Evolutionary conservation across 495 filamentous ascomycete genomes (phyloP).

Genomic region (Oidiodendron maius): DNA sequence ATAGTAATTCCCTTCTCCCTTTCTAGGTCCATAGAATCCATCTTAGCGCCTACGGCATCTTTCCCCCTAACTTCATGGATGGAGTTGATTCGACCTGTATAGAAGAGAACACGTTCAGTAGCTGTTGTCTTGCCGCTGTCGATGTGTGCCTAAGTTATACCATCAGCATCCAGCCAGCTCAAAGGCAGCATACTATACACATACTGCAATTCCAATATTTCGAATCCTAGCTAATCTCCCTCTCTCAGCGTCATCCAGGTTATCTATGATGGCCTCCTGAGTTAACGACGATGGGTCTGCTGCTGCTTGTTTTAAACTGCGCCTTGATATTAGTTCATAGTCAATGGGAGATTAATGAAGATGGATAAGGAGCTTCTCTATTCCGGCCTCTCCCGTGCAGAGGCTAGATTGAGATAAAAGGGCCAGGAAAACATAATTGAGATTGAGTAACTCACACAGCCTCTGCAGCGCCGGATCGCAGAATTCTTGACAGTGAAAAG

Average conservation of each 20-base stretch:
- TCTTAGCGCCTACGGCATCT: slow-evolving; percentile 95
- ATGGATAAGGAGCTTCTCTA: neutral
- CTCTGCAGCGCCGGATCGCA: slow-evolving; percentile 31
- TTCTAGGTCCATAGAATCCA: slow-evolving; percentile 99
- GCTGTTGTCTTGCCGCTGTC: slow-evolving; percentile 98
- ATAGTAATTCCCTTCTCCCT: slow-evolving; percentile 98
- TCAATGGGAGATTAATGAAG: neutral
- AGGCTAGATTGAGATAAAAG: neutral
- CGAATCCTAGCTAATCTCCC: slow-evolving; percentile 71
- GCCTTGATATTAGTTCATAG: neutral
- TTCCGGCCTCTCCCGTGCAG: neutral
- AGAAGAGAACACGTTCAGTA: slow-evolving; percentile 96
- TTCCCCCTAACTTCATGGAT: slow-evolving; percentile 98
- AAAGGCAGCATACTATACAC: no score
- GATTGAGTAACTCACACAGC: slow-evolving; percentile 33
- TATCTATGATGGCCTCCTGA: slow-evolving; percentile 40
- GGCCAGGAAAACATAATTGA: neutral
- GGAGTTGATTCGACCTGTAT: slow-evolving; percentile 92
- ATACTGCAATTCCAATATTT: slow-evolving; percentile 90
- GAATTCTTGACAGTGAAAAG: slow-evolving; percentile 25
- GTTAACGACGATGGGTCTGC: slow-evolving; percentile 51
- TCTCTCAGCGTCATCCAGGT: slow-evolving; percentile 69
- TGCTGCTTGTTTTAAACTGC: slow-evolving; percentile 55
- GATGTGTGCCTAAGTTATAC: slow-evolving; percentile 88
- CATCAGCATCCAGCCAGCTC: no score